Base-by-base conservation (phyloP, 306 rosid genomes). In the Vicia faba region DNA sequence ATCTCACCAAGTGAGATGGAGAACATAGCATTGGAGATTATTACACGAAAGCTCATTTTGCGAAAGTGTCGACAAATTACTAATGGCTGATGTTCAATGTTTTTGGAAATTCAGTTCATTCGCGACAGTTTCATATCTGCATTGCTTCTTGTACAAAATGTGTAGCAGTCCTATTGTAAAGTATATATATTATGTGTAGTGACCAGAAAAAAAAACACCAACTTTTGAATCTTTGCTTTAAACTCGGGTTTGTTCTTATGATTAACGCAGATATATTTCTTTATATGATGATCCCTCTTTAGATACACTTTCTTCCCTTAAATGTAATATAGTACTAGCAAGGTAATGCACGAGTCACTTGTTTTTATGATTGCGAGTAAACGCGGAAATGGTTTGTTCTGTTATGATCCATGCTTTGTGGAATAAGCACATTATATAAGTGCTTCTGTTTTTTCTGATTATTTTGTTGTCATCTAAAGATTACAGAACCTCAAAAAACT, bases 161-260 rank as follows among this genome's bases (percentile, higher is more conserved):
- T 63, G 79, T 67, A 72, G 74, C 73, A 81, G 54, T 85, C 80
- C 66, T 86, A 80, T 55, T 84, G 96, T 86, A 89, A 80, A 89
- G 95, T 76, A 58, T 78, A 75, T 70, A 28, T 55, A 28, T 55
- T 71, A 54, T 78, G 84, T 77, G 75, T 73, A 77, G 75, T 80
- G 69, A 82, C 31, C 39, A 55, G 61, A 76, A 69, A 78, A 75
- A 75, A 75, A 56, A 82, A 70, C 71, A 71, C 68, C 39, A 58
- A 71, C 67, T 58, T 48, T 84, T 78, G 78, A 77, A 78, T 69
- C 51, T 63, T 43, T 43, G 29, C 5, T 60, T 39, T 60, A 36
- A 60, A 16, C 66, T 60, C 29, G 5, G 46, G 65, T 60, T 59
- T 59, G 45, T 59, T 20, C 41, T 57, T 23, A 23, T 53, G 59